These are phyloP conservation scores for Evansstolkia leycettana DNA, from an alignment of 495 filamentous ascomycete genomes.

Conservation along the genomic window DNA sequence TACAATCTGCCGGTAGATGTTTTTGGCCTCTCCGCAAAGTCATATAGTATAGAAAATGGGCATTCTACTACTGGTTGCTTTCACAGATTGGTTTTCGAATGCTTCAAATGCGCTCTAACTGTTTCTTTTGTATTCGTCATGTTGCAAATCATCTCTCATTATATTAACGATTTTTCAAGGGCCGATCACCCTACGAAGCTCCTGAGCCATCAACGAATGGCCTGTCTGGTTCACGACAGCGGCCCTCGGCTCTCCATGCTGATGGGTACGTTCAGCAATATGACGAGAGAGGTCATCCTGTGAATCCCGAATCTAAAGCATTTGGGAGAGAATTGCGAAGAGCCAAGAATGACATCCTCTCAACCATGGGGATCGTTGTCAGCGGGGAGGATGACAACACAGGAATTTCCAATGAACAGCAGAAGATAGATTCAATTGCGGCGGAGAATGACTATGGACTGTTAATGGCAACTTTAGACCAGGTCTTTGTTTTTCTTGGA, in stretches of 20 bases:
- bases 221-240: slow-evolving; percentile 8
- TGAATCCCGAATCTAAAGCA: slow-evolving; percentile 42
- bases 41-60: too few species aligned
- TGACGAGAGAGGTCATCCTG: slow-evolving; percentile 56
- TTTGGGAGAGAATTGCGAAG: slow-evolving; percentile 32
- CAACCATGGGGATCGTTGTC: slow-evolving; percentile 41
- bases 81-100: too few species aligned
- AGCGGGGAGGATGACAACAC: slow-evolving; percentile 28
- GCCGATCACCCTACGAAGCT: slow-evolving; percentile 60
- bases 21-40: too few species aligned
- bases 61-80: too few species aligned
- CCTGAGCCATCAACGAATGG: slow-evolving; percentile 23
- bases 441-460: slow-evolving; percentile 40
- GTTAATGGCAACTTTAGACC: slow-evolving; percentile 30
- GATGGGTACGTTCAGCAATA: slow-evolving; percentile 49
- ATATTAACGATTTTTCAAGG: slow-evolving; percentile 29
- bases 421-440: slow-evolving; percentile 29
- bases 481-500: slow-evolving; percentile 27
- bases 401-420: slow-evolving; percentile 23
- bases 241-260: slow-evolving; percentile 25
- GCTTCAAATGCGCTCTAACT: too few species aligned
- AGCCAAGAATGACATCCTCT: slow-evolving; percentile 47
- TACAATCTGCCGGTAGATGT: too few species aligned
- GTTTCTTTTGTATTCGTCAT: too few species aligned
- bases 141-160: too few species aligned